Conservation (phyloP, 2,329 filamentous ascomycete species). For the Calonectria hongkongensis region DNA sequence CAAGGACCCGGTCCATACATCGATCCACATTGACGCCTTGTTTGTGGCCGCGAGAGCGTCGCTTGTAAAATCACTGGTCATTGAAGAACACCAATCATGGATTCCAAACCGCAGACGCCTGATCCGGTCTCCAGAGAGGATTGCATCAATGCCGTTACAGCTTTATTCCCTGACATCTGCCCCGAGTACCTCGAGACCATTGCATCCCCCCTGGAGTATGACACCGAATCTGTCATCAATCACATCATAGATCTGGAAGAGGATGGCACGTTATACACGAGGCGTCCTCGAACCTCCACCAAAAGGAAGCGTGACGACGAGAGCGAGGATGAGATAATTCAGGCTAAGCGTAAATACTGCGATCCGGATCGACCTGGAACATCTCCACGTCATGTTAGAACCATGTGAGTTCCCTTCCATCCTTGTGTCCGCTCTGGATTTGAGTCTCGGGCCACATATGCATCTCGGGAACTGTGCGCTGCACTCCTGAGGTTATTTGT, state of each 20-base stretch:
- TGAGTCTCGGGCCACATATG: constrained; percentile 1
- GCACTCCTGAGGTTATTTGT: constrained; percentile 4
- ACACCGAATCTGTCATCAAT: constrained; percentile 58
- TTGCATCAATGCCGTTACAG: constrained; percentile 44
- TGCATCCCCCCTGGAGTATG: constrained; percentile 53
- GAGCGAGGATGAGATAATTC: constrained; percentile 45
- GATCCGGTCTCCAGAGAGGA: constrained; percentile 29
- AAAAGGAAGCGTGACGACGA: constrained; percentile 66
- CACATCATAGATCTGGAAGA: constrained; percentile 65
- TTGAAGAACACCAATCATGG: constrained; percentile 35
- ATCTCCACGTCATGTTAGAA: background rate
- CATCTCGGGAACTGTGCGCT: background rate
- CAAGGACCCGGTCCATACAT: background rate
- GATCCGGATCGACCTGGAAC: constrained; percentile 18
- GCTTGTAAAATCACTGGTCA: background rate
- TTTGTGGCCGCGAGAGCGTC: background rate
- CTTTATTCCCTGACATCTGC: constrained; percentile 69
- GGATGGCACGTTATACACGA: constrained; percentile 62
- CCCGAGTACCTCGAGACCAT: constrained; percentile 59
- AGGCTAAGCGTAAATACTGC: constrained; percentile 44
- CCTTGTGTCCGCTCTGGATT: background rate
- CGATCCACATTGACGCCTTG: background rate
- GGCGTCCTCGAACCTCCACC: constrained; percentile 44
- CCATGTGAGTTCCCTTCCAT: constrained; percentile 43
- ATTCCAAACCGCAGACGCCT: constrained; percentile 13